Evolutionary conservation across 441 rosid genomes (phyloP).

Genomic region (Breynia disticha): DNA sequence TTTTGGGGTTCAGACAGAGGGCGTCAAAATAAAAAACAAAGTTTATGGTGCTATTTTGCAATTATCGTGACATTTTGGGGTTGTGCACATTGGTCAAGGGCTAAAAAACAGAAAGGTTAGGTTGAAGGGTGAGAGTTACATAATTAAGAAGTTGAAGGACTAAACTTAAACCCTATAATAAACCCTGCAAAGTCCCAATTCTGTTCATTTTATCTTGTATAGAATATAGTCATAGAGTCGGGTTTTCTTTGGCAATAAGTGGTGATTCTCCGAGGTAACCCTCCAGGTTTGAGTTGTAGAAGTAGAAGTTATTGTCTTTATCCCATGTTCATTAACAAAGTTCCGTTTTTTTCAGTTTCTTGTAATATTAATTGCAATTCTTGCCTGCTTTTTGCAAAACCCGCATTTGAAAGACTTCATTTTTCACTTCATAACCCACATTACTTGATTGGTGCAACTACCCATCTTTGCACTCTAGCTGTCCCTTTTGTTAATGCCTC

Average conservation of each 20-base stretch:
- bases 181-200: too few relatives aligned
- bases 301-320: conserved; percentile 6
- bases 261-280: conserved; percentile 17
- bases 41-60: too few relatives aligned
- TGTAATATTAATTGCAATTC: not conserved
- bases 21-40: too few relatives aligned
- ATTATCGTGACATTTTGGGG: too few relatives aligned
- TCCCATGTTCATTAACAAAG: conserved; percentile 14
- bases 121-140: too few relatives aligned
- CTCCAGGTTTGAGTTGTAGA: not conserved
- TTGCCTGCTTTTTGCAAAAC: not conserved
- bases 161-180: too few relatives aligned
- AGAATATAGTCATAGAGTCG: too few relatives aligned
- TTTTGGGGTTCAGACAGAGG: too few relatives aligned
- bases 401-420: conserved; percentile 2
- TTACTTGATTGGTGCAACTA: conserved; percentile 14
- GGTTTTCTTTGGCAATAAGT: not conserved
- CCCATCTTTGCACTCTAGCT: conserved; percentile 23
- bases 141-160: too few relatives aligned
- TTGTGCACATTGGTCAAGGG: too few relatives aligned
- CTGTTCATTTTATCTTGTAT: too few relatives aligned
- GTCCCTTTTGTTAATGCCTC: conserved; percentile 18
- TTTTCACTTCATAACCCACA: conserved; percentile 4
- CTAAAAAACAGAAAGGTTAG: too few relatives aligned
- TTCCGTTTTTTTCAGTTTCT: conserved; percentile 7